Percentiles rank a stretch among this genome's conserved stretches.
phyloP scores from a whole-genome alignment of 192 early-diverging fungal genomes.

The Glomus cerebriforme region DNA sequence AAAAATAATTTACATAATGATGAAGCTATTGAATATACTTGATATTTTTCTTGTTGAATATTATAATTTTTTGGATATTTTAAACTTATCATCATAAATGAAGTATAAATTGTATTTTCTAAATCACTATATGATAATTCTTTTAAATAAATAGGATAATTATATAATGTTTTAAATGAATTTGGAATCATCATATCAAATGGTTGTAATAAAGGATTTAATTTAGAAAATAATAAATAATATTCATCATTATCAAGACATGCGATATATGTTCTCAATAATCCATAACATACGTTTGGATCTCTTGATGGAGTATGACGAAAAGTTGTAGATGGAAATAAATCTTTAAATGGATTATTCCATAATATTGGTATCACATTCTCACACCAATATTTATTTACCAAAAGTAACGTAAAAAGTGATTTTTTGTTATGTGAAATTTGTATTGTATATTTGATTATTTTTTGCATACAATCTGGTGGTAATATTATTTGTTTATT shows the following conservation, averaged over 20 bases:
- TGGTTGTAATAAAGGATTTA: neutral
- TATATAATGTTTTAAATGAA: neutral
- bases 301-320: neutral
- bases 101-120: neutral
- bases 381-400: conserved; percentile 6
- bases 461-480: neutral
- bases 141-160: neutral
- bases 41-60: neutral
- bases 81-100: neutral
- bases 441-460: neutral
- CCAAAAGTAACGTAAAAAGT: neutral
- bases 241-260: neutral
- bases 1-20: neutral
- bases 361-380: conserved; percentile 6
- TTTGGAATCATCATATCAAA: neutral
- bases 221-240: neutral
- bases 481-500: neutral
- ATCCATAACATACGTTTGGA: neutral
- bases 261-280: neutral
- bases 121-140: neutral
- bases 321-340: neutral
- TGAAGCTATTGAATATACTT: neutral
- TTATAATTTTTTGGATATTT: neutral
- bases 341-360: conserved; percentile 4
- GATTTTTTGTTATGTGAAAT: neutral